Percentiles rank a stretch among this genome's conserved stretches.
Evolutionary conservation across 148 eudicot species (phyloP).

Genomic region (Chenopodium album): DNA sequence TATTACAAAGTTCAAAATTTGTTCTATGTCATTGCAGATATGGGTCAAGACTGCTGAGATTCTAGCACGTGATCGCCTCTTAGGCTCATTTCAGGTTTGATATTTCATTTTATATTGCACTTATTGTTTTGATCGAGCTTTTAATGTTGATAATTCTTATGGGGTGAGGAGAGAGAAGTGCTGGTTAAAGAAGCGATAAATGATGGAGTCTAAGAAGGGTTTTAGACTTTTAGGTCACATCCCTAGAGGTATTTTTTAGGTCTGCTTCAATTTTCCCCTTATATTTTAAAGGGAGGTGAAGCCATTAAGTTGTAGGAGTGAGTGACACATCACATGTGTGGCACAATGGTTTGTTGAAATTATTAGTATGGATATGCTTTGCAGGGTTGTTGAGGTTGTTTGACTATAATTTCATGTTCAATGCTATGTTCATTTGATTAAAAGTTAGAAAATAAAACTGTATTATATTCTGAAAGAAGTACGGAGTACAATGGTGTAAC

Average conservation of each 20-base stretch:
- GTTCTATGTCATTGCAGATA: slow-evolving; percentile 40
- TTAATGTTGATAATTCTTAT: not conserved
- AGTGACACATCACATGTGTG: not conserved
- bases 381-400: not conserved
- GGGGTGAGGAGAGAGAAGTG: not conserved
- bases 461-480: not conserved
- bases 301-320: not conserved
- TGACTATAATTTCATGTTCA: not conserved
- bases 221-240: not conserved
- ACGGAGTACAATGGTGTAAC: not conserved
- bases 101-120: not conserved
- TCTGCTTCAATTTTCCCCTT: not conserved
- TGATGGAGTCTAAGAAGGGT: not conserved
- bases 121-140: not conserved
- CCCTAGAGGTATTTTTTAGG: not conserved
- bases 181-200: not conserved
- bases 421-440: not conserved
- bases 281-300: not conserved
- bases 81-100: slow-evolving; percentile 83
- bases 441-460: not conserved
- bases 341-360: not conserved
- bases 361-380: not conserved
- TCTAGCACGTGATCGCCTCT: slow-evolving; percentile 90
- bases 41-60: slow-evolving; percentile 98
- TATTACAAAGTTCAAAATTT: not conserved